A percentile compares a stretch with the other conserved stretches of the same genome.
Evolutionary conservation across 2,329 filamentous ascomycete genomes (phyloP).

Genomic region (Colletotrichum siamense): DNA sequence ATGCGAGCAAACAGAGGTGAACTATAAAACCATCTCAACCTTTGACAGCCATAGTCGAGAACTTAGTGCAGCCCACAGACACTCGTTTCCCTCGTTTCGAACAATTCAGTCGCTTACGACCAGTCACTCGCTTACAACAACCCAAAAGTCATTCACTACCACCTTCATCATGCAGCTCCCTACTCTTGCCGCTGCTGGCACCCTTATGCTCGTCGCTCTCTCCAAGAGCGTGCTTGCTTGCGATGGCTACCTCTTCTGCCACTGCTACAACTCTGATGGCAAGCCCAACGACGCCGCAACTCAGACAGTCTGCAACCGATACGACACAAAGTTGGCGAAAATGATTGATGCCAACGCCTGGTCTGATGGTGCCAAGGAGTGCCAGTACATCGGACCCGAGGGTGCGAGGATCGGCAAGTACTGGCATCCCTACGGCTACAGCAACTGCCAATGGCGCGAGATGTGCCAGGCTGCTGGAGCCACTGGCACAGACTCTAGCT

Average conservation of each 20-base stretch:
- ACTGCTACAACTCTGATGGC: not conserved
- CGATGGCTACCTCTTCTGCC: not conserved
- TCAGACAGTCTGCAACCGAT: not conserved
- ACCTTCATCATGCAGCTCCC: not conserved
- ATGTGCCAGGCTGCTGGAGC: not conserved
- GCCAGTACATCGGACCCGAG: not conserved
- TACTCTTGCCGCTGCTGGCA: not conserved
- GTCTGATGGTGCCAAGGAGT: not conserved
- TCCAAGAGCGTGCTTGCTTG: not conserved
- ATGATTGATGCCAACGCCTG: not conserved
- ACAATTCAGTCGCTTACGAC: not conserved
- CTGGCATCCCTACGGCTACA: not conserved
- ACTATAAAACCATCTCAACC: not conserved
- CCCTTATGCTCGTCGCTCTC: not conserved
- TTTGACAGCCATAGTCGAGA: not conserved
- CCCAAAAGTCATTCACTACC: not conserved
- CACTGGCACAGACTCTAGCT: not conserved
- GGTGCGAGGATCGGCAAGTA: not conserved
- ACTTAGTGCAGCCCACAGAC: not conserved
- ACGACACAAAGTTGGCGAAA: not conserved
- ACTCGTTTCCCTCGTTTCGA: not conserved
- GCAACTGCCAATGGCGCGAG: not conserved
- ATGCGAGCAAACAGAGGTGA: not conserved
- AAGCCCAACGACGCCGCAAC: not conserved
- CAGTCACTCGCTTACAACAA: not conserved